Evolutionary conservation across 257 asterid genomes (phyloP), one percentile per base, ranked within the genome.

Genomic region (Perilla frutescens): DNA sequence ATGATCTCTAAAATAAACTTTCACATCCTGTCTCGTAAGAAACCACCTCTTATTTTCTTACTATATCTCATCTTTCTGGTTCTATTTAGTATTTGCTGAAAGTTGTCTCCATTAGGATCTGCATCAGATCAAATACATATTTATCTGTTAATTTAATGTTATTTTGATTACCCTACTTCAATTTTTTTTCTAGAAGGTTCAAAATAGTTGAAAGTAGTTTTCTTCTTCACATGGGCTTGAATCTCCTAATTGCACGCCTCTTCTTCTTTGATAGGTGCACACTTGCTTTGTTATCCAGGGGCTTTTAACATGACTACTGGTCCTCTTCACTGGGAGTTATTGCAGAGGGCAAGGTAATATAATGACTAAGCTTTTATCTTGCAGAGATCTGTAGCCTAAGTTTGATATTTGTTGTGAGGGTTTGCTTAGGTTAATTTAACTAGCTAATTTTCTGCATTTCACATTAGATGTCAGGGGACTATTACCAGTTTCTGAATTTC

Each of bases 221-320:
- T 68, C 9, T 55, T 56, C 5, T 73, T 32, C 58, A 34, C 37
- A 45, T 62, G 74, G 43, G 76, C 49, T 71, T 62, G 39, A 37
- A 58, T 57, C 77, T 71, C 65, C 64, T 81, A 51, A 79, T 40
- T 55, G 26, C 40, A 5, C 5, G 77, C 47, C 56, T 36, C 8
- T 66, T 81, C 61, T 66, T 74, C 29, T 66, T 41, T 72, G 40
- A 61, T 83, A 91, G 97, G 96, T 68, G 97, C 95, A 75, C 97
- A 91, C 85, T 81, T 91, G 89, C 81, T 91, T 59, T 89, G 97
- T 79, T 89, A 88, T 80, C 97, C 97, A 67, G 97, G 96, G 73
- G 96, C 96, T 71, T 91, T 91, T 83, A 91, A 91, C 91, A 91
- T 89, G 97, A 89, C 97, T 54, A 91, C 95, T 69, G 97, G 97